A percentile compares a stretch with the other conserved stretches of the same genome.
Conservation (phyloP, 371 early-diverging fungal genomes). For the Coemansia sp. region DNA sequence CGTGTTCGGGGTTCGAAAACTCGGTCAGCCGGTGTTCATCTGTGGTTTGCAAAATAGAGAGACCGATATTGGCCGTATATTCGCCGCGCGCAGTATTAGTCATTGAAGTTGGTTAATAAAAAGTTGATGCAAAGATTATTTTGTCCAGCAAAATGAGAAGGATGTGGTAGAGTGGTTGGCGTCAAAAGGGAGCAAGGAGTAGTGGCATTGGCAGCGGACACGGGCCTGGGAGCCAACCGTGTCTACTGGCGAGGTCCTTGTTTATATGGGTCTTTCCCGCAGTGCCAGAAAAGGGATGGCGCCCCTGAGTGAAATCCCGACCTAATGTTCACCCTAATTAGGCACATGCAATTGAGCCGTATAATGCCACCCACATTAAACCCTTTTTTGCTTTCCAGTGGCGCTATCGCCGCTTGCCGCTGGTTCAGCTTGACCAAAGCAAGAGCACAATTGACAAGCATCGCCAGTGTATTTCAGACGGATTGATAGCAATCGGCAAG, state of each 20-base stretch:
- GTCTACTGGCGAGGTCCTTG: not conserved
- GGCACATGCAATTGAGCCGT: not conserved
- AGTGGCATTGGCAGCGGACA: not conserved
- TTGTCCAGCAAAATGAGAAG: not conserved
- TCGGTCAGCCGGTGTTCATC: conserved; percentile 15
- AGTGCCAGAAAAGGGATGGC: conserved; percentile 2
- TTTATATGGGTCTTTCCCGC: not conserved
- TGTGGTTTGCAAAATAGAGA: conserved; percentile 6
- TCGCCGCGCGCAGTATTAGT: not conserved
- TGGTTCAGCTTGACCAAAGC: not conserved
- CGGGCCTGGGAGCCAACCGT: not conserved
- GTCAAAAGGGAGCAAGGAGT: not conserved
- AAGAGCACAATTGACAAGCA: not conserved
- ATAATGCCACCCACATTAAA: not conserved
- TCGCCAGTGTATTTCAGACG: not conserved
- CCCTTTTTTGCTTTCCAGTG: not conserved
- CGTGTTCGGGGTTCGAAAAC: conserved; percentile 21
- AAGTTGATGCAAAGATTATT: not conserved
- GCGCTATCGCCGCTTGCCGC: not conserved
- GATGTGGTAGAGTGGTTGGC: not conserved
- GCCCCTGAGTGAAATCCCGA: not conserved
- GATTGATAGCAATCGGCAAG: not conserved
- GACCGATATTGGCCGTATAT: not conserved
- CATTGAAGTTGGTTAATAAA: not conserved
- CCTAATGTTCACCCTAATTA: not conserved